Percentiles rank a stretch among this genome's conserved stretches.
Conservation (phyloP, 371 early-diverging fungal species). For the Actinomortierella ambigua region DNA sequence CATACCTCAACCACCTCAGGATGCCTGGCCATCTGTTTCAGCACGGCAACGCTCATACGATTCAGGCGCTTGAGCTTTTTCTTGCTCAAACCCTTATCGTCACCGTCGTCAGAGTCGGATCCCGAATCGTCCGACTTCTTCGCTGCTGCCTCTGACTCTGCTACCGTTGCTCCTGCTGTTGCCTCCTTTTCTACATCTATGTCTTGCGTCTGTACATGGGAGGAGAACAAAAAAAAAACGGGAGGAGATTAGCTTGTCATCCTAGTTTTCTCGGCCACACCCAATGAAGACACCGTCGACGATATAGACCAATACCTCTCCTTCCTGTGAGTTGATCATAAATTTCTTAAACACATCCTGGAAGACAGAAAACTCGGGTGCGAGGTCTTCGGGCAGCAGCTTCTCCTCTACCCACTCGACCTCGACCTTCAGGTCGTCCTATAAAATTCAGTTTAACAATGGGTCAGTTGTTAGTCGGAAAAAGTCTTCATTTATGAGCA, state of each 20-base stretch:
- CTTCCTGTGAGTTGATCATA: conserved; percentile 15
- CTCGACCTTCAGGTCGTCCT: conserved; percentile 17
- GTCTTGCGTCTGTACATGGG: conserved; percentile 3
- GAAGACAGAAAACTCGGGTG: conserved; percentile 33
- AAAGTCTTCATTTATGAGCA: too few relatives aligned
- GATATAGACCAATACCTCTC: conserved; percentile 21
- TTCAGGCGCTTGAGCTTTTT: conserved; percentile 64
- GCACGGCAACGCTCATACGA: conserved; percentile 87
- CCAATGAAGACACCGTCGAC: neutral
- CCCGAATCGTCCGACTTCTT: conserved; percentile 39
- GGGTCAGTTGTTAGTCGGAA: too few relatives aligned
- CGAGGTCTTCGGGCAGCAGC: conserved; percentile 15
- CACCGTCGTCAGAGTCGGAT: conserved; percentile 51
- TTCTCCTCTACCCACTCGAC: conserved; percentile 42
- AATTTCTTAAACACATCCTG: conserved; percentile 42
- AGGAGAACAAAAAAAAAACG: neutral
- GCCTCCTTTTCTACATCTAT: conserved; percentile 14
- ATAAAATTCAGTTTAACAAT: too few relatives aligned
- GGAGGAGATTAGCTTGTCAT: neutral
- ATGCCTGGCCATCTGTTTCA: conserved; percentile 89
- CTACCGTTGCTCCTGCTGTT: conserved; percentile 17
- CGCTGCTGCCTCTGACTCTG: conserved; percentile 15
- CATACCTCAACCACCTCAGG: conserved; percentile 96
- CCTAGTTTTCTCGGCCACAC: neutral
- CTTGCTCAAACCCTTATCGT: conserved; percentile 52